Base-by-base conservation (phyloP, 352 stramenopile species). In the Discostella stelligera region DNA sequence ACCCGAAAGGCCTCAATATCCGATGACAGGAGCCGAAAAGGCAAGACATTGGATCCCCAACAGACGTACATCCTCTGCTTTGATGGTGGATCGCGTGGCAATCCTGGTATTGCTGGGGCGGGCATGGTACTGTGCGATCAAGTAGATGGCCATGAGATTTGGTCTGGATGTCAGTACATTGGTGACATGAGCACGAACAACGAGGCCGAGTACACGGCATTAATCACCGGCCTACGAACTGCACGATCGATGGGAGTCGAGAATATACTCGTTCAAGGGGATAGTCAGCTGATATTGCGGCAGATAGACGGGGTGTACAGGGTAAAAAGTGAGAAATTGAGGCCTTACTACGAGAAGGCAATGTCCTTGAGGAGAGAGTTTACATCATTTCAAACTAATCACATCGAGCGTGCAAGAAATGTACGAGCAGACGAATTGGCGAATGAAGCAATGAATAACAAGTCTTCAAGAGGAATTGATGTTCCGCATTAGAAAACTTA, bases 21-120 rank as follows among this genome's bases (percentile, higher is more conserved):
- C 11, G 7, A 44, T 2, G 37, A 44, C 37, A 8, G 2, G 7
- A 44, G 13, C 2, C 2, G 7, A 44, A 8, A 44, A 2, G 37
- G 2, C 7, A 44, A 11, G 37, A 44, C 4, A 44, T 44, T 44
- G 11, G 7, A 44, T 66, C 76, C 85, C 8, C 37, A 73, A 21
- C 76, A 70, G 72, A 75, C 63, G 0, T 93, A 93, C 50, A 65
- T 94, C 21, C 52, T 94, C 3, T 75, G 80, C 49, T 92, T 92
- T 74, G 86, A 92, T 73, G 86, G 86, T 32, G 86, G 84, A 52
- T 79, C 82, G 2, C 46, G 86, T n/a, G 84, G 84, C 4, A 92
- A 92, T 79, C 86, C 86, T 30, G 86, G 86, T 16, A 32, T 77
- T 20, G 83, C 84, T 23, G 86, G 86, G 48, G 48, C 82, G 8